Base-by-base conservation (phyloP, 2,329 filamentous ascomycete species). In the Colletotrichum phormii region DNA sequence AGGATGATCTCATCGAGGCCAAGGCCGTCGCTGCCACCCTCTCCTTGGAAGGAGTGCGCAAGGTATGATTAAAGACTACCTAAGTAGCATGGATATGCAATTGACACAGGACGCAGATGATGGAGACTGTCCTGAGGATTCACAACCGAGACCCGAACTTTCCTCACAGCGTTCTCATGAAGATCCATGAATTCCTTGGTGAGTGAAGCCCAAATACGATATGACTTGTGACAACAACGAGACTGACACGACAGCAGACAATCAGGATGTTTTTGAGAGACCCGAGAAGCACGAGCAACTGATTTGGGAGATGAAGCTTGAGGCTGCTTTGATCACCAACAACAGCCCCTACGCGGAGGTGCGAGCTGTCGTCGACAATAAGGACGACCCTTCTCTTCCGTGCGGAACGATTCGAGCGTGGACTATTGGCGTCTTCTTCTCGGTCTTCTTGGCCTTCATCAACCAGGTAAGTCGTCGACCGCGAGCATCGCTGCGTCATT, bases 301-400 rank as follows among this genome's bases (percentile, higher is more conserved):
- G 26, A 87, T 89, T 59, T 82, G 84, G 65, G 86, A 88, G 79
- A 89, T 89, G 85, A 89, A 88, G 77, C 80, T 89, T 26, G 86
- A 89, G 78, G 86, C 86, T 1, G 87, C 87, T 3, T 81, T 89
- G 69, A 87, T 89, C 73, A 87, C 84, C 60, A 87, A 87, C 75
- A 87, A 89, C 77, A 89, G 87, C 58, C 89, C 89, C 3, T 90
- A 90, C 75, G 85, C 88, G 70, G 88, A 90, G 77, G 87, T 89
- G 31, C 86, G 88, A 63, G 86, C 88, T 46, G 87, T 89, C 2
- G 87, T 89, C 22, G 85, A 86, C 77, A 89, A 90, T 76, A 87
- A 88, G 65, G 89, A 90, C 77, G 85, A 89, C 67, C 82, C 84
- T 1, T 79, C 75, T 4, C 80, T 83, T 5, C 88, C 87, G 4